These are phyloP conservation scores for Kodamaea sagamina DNA, from an alignment of 805 yeast species.

Conservation along the genomic window DNA sequence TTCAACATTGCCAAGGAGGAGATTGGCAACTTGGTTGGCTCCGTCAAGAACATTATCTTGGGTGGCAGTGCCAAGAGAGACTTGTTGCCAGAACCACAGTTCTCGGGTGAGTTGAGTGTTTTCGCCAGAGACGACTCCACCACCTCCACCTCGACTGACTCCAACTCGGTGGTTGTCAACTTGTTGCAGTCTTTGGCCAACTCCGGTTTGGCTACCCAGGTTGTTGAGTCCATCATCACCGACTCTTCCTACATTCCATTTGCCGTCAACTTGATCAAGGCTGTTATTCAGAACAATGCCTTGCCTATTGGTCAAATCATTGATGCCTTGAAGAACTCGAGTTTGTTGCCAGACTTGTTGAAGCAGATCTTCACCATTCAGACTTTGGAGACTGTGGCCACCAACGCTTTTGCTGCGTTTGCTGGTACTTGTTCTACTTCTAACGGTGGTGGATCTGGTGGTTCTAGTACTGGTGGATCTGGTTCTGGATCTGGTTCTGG, in stretches of 20 bases:
- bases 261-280: slow-evolving; percentile 35
- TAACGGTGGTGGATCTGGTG: slow-evolving; percentile 11
- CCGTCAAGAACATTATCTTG: slow-evolving; percentile 27
- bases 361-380: slow-evolving; percentile 33
- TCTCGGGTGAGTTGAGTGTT: slow-evolving; percentile 9
- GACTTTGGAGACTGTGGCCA: slow-evolving; percentile 36
- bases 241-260: slow-evolving; percentile 38
- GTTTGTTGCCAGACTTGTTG: slow-evolving; percentile 35
- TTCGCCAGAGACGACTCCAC: slow-evolving; percentile 21
- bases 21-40: slow-evolving; percentile 26
- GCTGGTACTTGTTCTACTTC: slow-evolving; percentile 30
- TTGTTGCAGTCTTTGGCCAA: slow-evolving; percentile 42
- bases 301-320: slow-evolving; percentile 30
- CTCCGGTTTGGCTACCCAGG: slow-evolving; percentile 45
- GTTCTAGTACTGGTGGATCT: neutral
- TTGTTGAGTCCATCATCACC: slow-evolving; percentile 41
- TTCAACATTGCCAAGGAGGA: slow-evolving; percentile 33
- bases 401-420: slow-evolving; percentile 41
- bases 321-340: slow-evolving; percentile 34
- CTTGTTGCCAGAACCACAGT: slow-evolving; percentile 12
- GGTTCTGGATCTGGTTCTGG: slow-evolving; percentile 12
- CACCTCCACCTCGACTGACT: no score
- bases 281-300: slow-evolving; percentile 32
- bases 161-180: slow-evolving; percentile 33
- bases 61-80: slow-evolving; percentile 25